Evolutionary conservation across 2,329 filamentous ascomycete genomes (phyloP), one percentile per base, ranked within the genome.

Genomic region (Aspergillus bombycis): DNA sequence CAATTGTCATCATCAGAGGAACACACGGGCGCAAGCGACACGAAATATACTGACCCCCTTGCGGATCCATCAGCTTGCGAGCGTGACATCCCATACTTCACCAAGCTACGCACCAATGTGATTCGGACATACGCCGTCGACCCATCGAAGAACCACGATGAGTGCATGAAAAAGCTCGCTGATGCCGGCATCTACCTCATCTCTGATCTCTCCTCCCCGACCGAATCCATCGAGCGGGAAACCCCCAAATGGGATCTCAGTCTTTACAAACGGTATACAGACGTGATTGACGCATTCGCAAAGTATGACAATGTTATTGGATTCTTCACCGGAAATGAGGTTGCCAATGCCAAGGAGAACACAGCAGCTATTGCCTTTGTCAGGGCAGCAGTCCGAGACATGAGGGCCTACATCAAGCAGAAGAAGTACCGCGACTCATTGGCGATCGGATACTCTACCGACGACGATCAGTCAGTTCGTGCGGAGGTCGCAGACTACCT

Each of bases 301-400:
- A 85, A 91, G 76, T 98, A 96, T 85, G 86, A 87, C 79, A 99
- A 99, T 82, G 89, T 92, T 58, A 89, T 99, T 68, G 95, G 95
- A 72, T 99, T 98, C 89, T 98, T 99, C 79, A 94, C 94, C 70
- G 95, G 95, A 77, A 99, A 99, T 82, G 95, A 99, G 83, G 95
- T 99, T 66, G 90, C 93, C 72, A 96, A 97, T 84, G 86, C 89
- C 73, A 84, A 85, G 70, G 94, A 90, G 85, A 97, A 97, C 87
- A 98, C 94, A 56, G 82, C 86, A 64, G 92, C 94, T 56, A 95
- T 92, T 66, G 93, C 94, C 70, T 99, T 91, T 78, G 95, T 99
- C 81, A 98, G 98, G 88, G 95, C 95, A 65, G 94, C 95, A 67
- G 93, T 97, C 68, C 94, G 95, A 75, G 95, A 99, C 79, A 93